These are phyloP conservation scores for Colletotrichum kahawae DNA, from an alignment of 2,329 filamentous ascomycete genomes.

Conservation along the genomic window DNA sequence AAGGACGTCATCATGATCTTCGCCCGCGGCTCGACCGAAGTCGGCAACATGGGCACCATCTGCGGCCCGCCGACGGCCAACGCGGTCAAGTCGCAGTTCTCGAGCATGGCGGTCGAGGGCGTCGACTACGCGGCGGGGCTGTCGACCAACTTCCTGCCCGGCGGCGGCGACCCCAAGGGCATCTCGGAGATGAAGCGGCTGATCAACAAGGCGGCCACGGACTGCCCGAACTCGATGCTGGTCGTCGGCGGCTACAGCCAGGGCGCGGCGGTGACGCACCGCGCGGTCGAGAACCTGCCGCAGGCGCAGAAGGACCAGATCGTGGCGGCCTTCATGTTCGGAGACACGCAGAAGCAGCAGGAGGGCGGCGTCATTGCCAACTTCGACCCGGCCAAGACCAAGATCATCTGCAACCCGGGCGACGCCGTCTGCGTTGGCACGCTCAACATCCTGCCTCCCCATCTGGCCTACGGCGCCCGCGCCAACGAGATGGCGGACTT, in stretches of 20 bases:
- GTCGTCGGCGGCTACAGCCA: slow-evolving; percentile 46
- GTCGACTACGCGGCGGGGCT: slow-evolving; percentile 41
- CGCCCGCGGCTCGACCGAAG: slow-evolving; percentile 28
- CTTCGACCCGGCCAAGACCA: slow-evolving; percentile 38
- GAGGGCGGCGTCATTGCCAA: slow-evolving; percentile 39
- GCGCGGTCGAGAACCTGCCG: slow-evolving; percentile 29
- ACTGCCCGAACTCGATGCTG: slow-evolving; percentile 40
- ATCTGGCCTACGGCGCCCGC: slow-evolving; percentile 40
- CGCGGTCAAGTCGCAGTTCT: slow-evolving; percentile 24
- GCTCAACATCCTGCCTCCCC: slow-evolving; percentile 37
- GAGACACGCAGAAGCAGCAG: slow-evolving; percentile 31
- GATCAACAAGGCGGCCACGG: slow-evolving; percentile 36
- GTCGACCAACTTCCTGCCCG: slow-evolving; percentile 33
- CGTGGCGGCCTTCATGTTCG: slow-evolving; percentile 30
- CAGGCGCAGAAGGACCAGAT: slow-evolving; percentile 27
- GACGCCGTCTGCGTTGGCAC: slow-evolving; percentile 42
- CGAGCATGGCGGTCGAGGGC: slow-evolving; percentile 25
- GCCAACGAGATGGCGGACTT: slow-evolving; percentile 35
- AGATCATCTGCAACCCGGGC: slow-evolving; percentile 45
- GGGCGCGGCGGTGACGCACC: slow-evolving; percentile 32
- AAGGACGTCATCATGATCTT: slow-evolving; percentile 28
- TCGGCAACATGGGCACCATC: slow-evolving; percentile 25
- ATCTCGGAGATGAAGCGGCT: slow-evolving; percentile 37
- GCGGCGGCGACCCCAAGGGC: slow-evolving; percentile 34
- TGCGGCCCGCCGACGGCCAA: slow-evolving; percentile 25